phyloP scores from a whole-genome alignment of 2,329 filamentous ascomycete genomes.

The Domatiomyces globalis region DNA sequence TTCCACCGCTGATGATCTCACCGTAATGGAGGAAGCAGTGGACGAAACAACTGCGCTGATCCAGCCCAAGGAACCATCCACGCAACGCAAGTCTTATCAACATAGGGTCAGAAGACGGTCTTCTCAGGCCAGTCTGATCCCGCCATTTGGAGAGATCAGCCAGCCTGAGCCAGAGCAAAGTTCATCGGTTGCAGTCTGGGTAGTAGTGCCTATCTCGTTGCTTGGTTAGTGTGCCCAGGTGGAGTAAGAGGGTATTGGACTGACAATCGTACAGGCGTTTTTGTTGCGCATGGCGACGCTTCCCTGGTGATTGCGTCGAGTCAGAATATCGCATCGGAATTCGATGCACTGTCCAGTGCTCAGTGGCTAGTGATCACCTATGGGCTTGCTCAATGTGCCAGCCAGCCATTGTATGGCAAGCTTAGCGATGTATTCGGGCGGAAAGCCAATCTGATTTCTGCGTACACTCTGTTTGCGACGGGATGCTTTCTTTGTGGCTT shows the following conservation, averaged over 20 bases:
- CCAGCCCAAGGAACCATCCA: background rate
- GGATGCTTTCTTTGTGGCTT: constrained; percentile 29
- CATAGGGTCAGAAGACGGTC: background rate
- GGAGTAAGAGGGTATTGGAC: background rate
- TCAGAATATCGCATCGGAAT: constrained; percentile 36
- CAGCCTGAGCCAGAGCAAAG: background rate
- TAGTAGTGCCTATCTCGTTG: constrained; percentile 6
- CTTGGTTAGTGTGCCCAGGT: background rate
- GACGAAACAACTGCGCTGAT: constrained; percentile 5
- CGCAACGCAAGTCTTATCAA: background rate
- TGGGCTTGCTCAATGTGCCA: constrained; percentile 29
- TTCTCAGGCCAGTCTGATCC: background rate
- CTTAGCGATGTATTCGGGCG: constrained; percentile 34
- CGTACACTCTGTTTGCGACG: constrained; percentile 30
- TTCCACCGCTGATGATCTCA: background rate
- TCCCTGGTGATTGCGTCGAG: constrained; percentile 55
- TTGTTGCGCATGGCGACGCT: constrained; percentile 50
- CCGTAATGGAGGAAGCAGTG: constrained; percentile 1
- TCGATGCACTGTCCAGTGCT: constrained; percentile 28
- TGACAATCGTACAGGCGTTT: constrained; percentile 35
- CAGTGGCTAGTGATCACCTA: constrained; percentile 34
- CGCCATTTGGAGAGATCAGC: background rate
- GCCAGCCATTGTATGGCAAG: constrained; percentile 31
- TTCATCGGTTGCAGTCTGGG: constrained; percentile 5
- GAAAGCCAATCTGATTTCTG: constrained; percentile 26